phyloP scores from a whole-genome alignment of 1,284 basidiomycete genomes.

The Gomphus bonarii region DNA sequence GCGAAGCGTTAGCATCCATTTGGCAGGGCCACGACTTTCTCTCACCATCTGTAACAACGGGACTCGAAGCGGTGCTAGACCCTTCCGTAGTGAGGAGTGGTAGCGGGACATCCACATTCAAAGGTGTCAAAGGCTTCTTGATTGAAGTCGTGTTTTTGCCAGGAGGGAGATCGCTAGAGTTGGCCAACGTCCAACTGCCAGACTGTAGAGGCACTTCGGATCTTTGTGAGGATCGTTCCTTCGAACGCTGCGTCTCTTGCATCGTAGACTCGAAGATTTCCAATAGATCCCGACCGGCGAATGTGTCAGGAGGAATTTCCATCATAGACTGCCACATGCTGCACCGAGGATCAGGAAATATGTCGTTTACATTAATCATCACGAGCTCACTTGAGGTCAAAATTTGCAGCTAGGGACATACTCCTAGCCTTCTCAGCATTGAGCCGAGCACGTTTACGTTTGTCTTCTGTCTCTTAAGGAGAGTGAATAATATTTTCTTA shows the following conservation, averaged over 20 bases:
- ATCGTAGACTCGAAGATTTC: slow-evolving; percentile 17
- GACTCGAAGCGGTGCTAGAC: background rate
- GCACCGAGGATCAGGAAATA: background rate
- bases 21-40: background rate
- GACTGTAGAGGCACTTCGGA: background rate
- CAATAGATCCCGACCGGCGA: slow-evolving; percentile 28
- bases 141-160: background rate
- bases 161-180: background rate
- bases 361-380: background rate
- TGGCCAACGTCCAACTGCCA: background rate
- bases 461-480: slow-evolving; percentile 18
- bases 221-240: background rate
- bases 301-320: slow-evolving; percentile 23
- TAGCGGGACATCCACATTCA: too few relatives aligned
- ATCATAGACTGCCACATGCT: slow-evolving; percentile 21
- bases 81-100: too few relatives aligned
- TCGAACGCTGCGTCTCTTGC: background rate
- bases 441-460: slow-evolving; percentile 26
- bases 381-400: slow-evolving; percentile 25
- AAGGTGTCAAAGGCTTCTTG: background rate
- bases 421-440: slow-evolving; percentile 32
- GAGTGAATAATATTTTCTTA: background rate
- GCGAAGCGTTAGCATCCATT: background rate
- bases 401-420: slow-evolving; percentile 36
- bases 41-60: background rate